phyloP scores from a whole-genome alignment of 2,329 filamentous ascomycete genomes.

The Exophiala spinifera region DNA sequence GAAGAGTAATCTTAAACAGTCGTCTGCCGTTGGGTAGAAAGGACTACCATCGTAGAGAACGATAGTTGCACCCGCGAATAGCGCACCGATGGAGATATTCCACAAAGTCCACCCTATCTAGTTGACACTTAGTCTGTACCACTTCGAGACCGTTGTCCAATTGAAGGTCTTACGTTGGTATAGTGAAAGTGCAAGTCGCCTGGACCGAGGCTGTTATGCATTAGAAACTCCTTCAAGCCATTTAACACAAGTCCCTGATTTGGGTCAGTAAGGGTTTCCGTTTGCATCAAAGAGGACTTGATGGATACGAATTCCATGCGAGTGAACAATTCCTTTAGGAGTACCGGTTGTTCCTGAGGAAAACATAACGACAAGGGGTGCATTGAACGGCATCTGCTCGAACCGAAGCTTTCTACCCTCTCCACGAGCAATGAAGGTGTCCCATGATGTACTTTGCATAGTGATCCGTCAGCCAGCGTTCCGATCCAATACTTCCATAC shows the following conservation, averaged over 20 bases:
- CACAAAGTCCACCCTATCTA: conserved; percentile 46
- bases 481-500: no score
- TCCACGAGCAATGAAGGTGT: no score
- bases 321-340: conserved; percentile 82
- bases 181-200: conserved; percentile 46
- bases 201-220: conserved; percentile 49
- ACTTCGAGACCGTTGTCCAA: no score
- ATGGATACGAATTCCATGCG: conserved; percentile 33
- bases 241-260: conserved; percentile 34
- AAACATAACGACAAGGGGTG: conserved; percentile 60
- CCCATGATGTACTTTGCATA: no score
- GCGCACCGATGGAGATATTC: conserved; percentile 50
- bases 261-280: no score
- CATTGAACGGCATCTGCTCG: conserved; percentile 62
- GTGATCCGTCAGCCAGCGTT: no score
- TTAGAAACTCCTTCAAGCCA: conserved; percentile 56
- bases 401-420: conserved; percentile 39
- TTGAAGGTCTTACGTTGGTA: conserved; percentile 28
- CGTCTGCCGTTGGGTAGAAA: conserved; percentile 57
- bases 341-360: conserved; percentile 42
- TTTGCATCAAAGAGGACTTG: no score
- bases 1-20: conserved; percentile 38
- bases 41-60: conserved; percentile 80
- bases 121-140: no score
- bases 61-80: conserved; percentile 58